phyloP scores from a whole-genome alignment of 176 grass and related monocot species.

The Cymbopogon citratus region DNA sequence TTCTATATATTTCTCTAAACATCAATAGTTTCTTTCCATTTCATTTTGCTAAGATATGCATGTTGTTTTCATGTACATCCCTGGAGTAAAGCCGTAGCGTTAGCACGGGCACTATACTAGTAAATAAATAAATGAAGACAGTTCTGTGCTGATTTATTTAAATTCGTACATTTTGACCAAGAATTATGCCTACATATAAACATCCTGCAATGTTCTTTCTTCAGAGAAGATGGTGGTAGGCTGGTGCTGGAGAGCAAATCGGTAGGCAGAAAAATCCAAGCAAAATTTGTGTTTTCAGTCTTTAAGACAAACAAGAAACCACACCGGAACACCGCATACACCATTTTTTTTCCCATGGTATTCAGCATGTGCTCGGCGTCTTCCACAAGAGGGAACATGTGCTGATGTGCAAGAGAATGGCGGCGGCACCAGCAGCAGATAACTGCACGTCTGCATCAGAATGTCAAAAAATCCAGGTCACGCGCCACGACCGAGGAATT shows the following conservation, averaged over 20 bases:
- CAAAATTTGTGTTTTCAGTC: background rate
- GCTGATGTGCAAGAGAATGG: slow-evolving; percentile 16
- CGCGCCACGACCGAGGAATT: no score
- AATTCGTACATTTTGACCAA: background rate
- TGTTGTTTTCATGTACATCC: no score
- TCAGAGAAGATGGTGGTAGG: no score
- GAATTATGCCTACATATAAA: background rate
- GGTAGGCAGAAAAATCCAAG: background rate
- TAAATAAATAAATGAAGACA: background rate
- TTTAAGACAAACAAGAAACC: background rate
- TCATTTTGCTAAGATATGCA: no score
- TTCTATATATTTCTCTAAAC: no score
- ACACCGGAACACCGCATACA: background rate
- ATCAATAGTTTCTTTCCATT: no score
- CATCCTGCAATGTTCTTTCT: background rate
- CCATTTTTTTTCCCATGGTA: background rate
- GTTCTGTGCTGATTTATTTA: background rate
- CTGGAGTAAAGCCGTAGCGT: no score
- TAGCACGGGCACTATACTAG: no score
- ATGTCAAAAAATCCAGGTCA: no score
- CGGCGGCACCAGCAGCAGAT: no score
- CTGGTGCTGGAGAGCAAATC: no score
- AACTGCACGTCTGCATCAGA: no score
- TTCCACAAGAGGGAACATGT: background rate
- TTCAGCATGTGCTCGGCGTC: background rate